Percentiles rank a stretch among this genome's conserved stretches.
Evolutionary conservation across 2,329 filamentous ascomycete genomes (phyloP).

Genomic region (Dendryphion nanum): DNA sequence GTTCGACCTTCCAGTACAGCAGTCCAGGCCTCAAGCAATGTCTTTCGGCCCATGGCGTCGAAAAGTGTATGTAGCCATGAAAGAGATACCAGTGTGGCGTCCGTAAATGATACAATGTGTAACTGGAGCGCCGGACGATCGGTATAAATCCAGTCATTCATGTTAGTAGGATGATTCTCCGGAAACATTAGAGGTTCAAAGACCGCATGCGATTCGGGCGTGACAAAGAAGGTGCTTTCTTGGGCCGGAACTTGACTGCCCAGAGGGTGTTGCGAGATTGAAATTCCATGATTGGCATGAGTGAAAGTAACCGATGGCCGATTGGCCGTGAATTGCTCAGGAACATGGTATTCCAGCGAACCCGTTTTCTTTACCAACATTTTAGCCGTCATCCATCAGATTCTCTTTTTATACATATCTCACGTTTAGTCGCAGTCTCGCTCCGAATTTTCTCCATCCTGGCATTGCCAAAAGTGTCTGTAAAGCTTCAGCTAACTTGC

Average conservation of each 20-base stretch:
- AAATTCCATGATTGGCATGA: constrained; percentile 35
- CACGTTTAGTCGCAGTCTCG: constrained; percentile 43
- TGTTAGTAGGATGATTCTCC: constrained; percentile 5
- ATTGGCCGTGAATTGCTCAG: constrained; percentile 31
- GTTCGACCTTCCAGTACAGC: constrained; percentile 22
- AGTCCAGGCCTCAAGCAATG: constrained; percentile 20
- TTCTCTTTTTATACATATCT: constrained; percentile 15
- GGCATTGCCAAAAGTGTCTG: constrained; percentile 41
- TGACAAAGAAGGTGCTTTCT: constrained; percentile 33
- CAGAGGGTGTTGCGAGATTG: constrained; percentile 44
- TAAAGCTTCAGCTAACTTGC: constrained; percentile 39
- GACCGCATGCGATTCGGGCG: neutral
- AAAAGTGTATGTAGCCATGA: constrained; percentile 22
- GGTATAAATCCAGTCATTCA: constrained; percentile 18
- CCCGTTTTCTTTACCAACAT: constrained; percentile 16
- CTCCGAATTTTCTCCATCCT: constrained; percentile 50
- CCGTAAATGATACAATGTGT: constrained; percentile 19
- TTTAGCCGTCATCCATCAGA: constrained; percentile 2
- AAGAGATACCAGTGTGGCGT: constrained; percentile 21
- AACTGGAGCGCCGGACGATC: constrained; percentile 20
- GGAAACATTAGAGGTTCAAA: constrained; percentile 3
- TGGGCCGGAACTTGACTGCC: too few relatives aligned
- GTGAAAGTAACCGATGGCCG: constrained; percentile 45
- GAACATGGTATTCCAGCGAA: constrained; percentile 45
- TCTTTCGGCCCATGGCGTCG: constrained; percentile 18